phyloP scores from a whole-genome alignment of 2,329 filamentous ascomycete genomes.

The Trichoderma pleuroti region DNA sequence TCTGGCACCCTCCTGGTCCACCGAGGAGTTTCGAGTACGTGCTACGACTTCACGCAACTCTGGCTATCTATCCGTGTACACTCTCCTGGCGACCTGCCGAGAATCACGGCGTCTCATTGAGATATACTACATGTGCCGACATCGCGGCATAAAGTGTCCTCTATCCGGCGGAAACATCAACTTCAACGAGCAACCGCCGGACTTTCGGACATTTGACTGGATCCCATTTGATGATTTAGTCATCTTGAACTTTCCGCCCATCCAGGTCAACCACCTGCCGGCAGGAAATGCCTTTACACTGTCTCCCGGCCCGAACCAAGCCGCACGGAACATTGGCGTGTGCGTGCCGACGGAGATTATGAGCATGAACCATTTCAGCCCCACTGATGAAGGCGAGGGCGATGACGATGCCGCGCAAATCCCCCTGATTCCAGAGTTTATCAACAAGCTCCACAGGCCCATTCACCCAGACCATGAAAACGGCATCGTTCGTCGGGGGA shows the following conservation, averaged over 20 bases:
- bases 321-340: conserved; percentile 2
- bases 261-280: conserved; percentile 4
- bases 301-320: neutral
- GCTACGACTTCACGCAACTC: conserved; percentile 12
- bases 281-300: conserved; percentile 1
- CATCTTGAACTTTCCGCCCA: conserved; percentile 7
- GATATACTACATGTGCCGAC: conserved; percentile 2
- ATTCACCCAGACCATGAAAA: neutral
- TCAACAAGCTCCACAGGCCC: neutral
- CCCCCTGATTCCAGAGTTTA: conserved; percentile 8
- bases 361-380: neutral
- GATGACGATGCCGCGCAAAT: conserved; percentile 11
- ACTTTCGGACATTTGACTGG: conserved; percentile 19
- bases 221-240: conserved; percentile 15
- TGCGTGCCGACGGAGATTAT: conserved; percentile 1
- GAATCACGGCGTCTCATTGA: neutral
- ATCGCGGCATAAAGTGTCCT: neutral
- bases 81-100: conserved; percentile 1
- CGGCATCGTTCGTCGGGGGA: neutral
- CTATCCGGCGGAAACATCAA: neutral
- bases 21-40: conserved; percentile 13
- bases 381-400: neutral
- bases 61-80: conserved; percentile 12
- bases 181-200: neutral
- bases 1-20: conserved; percentile 12